A percentile compares a stretch with the other conserved stretches of the same genome.
phyloP scores from a whole-genome alignment of 2,329 filamentous ascomycete species.

The Mycosphaerella sp. region DNA sequence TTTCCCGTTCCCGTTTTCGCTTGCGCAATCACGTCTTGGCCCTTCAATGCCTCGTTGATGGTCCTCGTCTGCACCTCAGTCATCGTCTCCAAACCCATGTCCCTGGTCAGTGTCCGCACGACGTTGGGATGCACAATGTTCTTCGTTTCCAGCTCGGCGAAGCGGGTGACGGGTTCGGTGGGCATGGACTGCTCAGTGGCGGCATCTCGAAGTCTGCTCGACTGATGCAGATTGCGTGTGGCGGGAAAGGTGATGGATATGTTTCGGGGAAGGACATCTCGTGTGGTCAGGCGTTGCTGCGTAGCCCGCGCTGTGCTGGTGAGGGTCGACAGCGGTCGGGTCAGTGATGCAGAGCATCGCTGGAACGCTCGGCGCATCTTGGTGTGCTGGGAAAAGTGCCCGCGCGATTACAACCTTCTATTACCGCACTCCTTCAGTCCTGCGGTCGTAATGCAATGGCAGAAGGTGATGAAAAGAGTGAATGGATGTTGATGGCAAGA shows the following conservation, averaged over 20 bases:
- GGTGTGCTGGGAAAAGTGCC: neutral
- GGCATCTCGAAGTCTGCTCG: constrained; percentile 32
- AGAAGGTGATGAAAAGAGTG: constrained; percentile 8
- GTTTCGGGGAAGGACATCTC: constrained; percentile 12
- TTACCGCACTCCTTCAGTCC: neutral
- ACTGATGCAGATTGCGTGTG: constrained; percentile 33
- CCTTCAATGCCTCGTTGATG: constrained; percentile 71
- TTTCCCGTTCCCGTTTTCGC: constrained; percentile 97
- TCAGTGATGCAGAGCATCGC: constrained; percentile 29
- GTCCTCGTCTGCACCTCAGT: constrained; percentile 86
- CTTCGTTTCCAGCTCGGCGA: constrained; percentile 40
- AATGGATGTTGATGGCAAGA: constrained; percentile 6
- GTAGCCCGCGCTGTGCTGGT: constrained; percentile 12
- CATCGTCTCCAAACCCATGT: constrained; percentile 77
- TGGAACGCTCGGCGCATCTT: constrained; percentile 31
- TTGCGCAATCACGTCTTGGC: constrained; percentile 80
- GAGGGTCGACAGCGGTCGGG: constrained; percentile 21
- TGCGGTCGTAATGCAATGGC: neutral
- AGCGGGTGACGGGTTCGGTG: constrained; percentile 36
- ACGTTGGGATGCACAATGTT: constrained; percentile 58
- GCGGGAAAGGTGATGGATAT: constrained; percentile 33
- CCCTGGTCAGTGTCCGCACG: constrained; percentile 60
- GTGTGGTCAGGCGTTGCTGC: constrained; percentile 14
- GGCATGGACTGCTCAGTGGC: constrained; percentile 19
- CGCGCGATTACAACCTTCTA: neutral